Evolutionary conservation across 2,329 filamentous ascomycete genomes (phyloP).

Genomic region (Fonsecaea nubica): DNA sequence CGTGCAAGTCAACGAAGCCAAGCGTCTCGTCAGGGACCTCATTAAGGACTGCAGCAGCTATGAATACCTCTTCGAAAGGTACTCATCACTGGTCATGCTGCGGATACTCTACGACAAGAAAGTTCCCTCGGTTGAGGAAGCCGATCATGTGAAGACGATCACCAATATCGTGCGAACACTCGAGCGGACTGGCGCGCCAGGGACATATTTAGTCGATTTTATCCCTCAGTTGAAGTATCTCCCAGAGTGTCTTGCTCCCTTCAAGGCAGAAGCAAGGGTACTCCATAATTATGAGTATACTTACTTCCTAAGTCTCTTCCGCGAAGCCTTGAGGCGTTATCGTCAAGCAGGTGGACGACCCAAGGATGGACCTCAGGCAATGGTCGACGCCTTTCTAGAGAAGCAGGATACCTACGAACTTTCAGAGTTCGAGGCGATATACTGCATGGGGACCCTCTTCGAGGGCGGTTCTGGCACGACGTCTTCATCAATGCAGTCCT

Average conservation of each 20-base stretch:
- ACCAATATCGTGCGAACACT: background rate
- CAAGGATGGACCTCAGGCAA: conserved; percentile 13
- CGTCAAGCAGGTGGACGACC: too few species aligned
- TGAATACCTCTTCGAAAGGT: conserved; percentile 1
- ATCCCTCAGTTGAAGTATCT: conserved; percentile 43
- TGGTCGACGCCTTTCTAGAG: conserved; percentile 38
- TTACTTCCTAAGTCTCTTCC: conserved; percentile 41
- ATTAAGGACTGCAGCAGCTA: background rate
- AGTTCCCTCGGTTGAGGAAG: background rate
- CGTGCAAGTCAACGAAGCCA: background rate
- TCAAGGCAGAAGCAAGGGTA: conserved; percentile 41
- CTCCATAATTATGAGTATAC: conserved; percentile 43
- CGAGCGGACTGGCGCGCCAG: conserved; percentile 43
- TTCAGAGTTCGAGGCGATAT: conserved; percentile 42
- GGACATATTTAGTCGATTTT: conserved; percentile 47
- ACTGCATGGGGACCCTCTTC: conserved; percentile 44
- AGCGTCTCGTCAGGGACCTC: background rate
- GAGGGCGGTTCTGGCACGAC: conserved; percentile 45
- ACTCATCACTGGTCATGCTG: background rate
- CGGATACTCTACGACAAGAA: background rate
- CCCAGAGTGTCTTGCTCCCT: conserved; percentile 43
- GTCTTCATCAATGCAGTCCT: conserved; percentile 43
- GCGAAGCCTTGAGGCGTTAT: conserved; percentile 27
- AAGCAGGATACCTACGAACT: conserved; percentile 40
- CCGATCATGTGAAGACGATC: background rate